These are phyloP conservation scores for Mortierella polycephala DNA, from an alignment of 371 early-diverging fungal species.

Conservation along the genomic window DNA sequence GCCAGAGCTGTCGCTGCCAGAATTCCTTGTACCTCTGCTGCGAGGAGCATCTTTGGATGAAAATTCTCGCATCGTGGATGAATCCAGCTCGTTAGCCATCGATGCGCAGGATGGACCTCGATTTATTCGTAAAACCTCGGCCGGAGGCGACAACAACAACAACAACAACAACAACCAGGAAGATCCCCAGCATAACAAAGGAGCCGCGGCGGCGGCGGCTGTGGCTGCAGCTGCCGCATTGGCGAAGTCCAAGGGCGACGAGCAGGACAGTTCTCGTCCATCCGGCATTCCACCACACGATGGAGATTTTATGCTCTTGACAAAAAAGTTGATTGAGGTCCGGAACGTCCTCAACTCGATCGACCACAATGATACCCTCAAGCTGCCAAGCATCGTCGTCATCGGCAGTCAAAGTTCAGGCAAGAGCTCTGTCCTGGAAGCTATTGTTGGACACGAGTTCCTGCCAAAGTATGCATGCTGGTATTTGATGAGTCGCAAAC, in stretches of 20 bases:
- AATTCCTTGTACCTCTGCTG: slow-evolving; percentile 51
- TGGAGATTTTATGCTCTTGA: slow-evolving; percentile 87
- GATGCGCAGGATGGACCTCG: slow-evolving; percentile 31
- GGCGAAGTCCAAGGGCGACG: slow-evolving; percentile 44
- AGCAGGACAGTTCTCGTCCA: slow-evolving; percentile 36
- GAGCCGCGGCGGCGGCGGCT: slow-evolving; percentile 41
- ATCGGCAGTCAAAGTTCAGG: slow-evolving; percentile 98
- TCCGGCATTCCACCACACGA: slow-evolving; percentile 60
- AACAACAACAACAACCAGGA: slow-evolving; percentile 42
- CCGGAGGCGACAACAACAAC: slow-evolving; percentile 22
- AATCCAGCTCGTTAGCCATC: background rate
- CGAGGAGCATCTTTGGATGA: slow-evolving; percentile 28
- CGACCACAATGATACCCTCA: slow-evolving; percentile 77
- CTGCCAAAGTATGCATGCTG: slow-evolving; percentile 87
- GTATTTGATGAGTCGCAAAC: too few species aligned
- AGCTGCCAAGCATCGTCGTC: slow-evolving; percentile 97
- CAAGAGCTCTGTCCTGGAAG: slow-evolving; percentile 98
- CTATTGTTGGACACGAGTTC: slow-evolving; percentile 98
- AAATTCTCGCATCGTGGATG: slow-evolving; percentile 1
- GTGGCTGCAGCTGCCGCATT: slow-evolving; percentile 36
- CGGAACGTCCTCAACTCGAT: slow-evolving; percentile 91
- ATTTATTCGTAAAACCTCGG: slow-evolving; percentile 36
- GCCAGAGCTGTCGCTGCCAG: slow-evolving; percentile 45
- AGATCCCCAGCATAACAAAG: slow-evolving; percentile 26
- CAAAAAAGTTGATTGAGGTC: slow-evolving; percentile 93